Base-by-base conservation (phyloP, 2,329 filamentous ascomycete species). In the Botryosphaeria dothidea region DNA sequence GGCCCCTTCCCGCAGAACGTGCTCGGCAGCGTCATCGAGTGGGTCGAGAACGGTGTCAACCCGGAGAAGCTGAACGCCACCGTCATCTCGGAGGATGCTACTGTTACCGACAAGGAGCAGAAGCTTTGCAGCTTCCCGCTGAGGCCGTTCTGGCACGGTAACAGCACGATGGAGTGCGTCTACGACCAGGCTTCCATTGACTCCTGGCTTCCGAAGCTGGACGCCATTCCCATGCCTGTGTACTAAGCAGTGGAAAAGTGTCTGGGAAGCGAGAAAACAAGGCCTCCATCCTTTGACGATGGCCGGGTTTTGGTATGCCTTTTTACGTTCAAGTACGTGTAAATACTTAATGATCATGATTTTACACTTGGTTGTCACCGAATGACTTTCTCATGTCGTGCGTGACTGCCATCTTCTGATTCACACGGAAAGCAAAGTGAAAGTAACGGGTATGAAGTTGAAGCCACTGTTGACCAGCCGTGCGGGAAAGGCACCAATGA, bases 41-140 rank as follows among this genome's bases (percentile, higher is more conserved):
- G 83, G 84, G 83, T 84, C 0, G 83, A 86, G 74, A 79, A 82
- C 13, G 81, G 79, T 2, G 71, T 77, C 4, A 78, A 75, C 51
- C 83, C 84, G 1, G 74, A 71, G 8, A 78, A 74, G 0, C 69
- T 86, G 41, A 81, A 81, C 46, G 80, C 77, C 1, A 80, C 78
- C 1, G 78, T 67, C 3, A 64, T 68, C 1, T 41, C 38, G 38
- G 57, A 60, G 4, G 71, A 69, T 2, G 63, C 4, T 2, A 29
- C 66, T 0, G 64, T 65, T n/a, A 34, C 46, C 0, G 80, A 80
- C 5, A 77, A 74, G 49, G 72, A 77, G 25, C 72, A 78, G 48
- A 70, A 73, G 60, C 66, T 83, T 17, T 83, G 81, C 67, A 72
- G 72, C 27, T 83, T 78, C 78, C 81, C 81, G 21, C 66, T 77